Percentiles rank a stretch among this genome's conserved stretches.
Evolutionary conservation across 2,329 filamentous ascomycete species (phyloP).

Genomic region (Fusarium compactum): DNA sequence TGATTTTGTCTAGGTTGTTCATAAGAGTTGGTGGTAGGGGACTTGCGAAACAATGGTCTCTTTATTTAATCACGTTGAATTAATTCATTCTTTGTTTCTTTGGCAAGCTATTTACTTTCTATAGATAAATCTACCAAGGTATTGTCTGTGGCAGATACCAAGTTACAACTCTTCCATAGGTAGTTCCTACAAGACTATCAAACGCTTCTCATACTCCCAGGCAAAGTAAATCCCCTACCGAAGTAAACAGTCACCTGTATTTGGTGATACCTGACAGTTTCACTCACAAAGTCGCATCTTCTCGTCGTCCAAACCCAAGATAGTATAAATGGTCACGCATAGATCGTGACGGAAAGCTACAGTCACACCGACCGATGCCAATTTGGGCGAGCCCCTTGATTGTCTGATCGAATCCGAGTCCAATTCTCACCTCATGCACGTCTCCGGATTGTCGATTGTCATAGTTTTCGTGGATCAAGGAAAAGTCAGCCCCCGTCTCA

Average conservation of each 20-base stretch:
- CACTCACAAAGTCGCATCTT: background rate
- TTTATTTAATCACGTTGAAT: background rate
- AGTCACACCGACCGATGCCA: constrained; percentile 29
- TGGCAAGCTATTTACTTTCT: background rate
- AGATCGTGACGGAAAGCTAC: constrained; percentile 24
- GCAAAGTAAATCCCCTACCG: background rate
- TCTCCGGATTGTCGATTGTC: background rate
- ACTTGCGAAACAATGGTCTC: background rate
- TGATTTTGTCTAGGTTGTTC: background rate
- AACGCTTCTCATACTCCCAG: background rate
- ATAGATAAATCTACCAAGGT: background rate
- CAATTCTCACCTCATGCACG: background rate
- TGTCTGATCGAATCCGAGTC: background rate
- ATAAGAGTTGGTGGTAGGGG: background rate
- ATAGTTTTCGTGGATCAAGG: background rate
- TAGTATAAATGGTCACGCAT: constrained; percentile 5
- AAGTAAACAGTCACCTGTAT: background rate
- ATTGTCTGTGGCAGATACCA: background rate
- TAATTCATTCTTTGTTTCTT: background rate
- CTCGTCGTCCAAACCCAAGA: background rate
- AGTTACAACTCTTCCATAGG: background rate
- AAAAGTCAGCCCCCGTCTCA: background rate
- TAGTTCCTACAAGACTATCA: background rate
- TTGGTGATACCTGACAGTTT: background rate
- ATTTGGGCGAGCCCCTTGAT: background rate